Evolutionary conservation across 768 basidiomycete genomes (phyloP), one percentile per base, ranked within the genome.

Genomic region (Rhizopogon vulgaris): DNA sequence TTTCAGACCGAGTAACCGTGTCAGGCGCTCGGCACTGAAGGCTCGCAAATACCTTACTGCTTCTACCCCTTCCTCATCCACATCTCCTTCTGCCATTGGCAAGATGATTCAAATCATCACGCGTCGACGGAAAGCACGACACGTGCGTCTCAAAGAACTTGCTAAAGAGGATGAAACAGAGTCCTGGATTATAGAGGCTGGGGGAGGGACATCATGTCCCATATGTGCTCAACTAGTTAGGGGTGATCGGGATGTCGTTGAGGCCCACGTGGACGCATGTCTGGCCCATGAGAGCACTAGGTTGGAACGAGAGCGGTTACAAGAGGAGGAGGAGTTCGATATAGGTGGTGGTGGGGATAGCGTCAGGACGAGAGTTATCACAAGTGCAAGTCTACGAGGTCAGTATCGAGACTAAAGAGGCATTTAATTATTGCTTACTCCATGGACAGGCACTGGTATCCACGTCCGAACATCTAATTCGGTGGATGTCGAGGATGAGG

Each of bases 221-320:
- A 80, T 92, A 22, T 92, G 89, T 62, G 66, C 74, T 41, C 67
- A 68, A 38, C 66, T 65, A 14, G 73, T 89, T 1, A 69, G 67
- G 41, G 89, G 88, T 1, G 88, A 89, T 59, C 72, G 75, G 40
- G 89, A 89, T 54, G 82, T 89, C 8, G 60, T 88, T 2, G 82
- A 87, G 58, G 87, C 87, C 14, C 90, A 92, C 67, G 78, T 92
- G n/a, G 86, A 92, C 59, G 74, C 86, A 6, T 92, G 90, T 63
- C 65, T 92, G 39, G 80, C 80, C 4, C 71, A 87, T 58, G 79
- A 82, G 58, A 71, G 58, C 43, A 52, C 62, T 48, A 69, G 74
- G 47, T 66, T 69, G 40, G 69, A 69, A 41, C 67, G 71, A 45
- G 65, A 71, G 37, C 60, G 62, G 34, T 56, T 61, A 38, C 65